Conservation (phyloP, 306 rosid species). For the apple (Malus domestica) region DNA sequence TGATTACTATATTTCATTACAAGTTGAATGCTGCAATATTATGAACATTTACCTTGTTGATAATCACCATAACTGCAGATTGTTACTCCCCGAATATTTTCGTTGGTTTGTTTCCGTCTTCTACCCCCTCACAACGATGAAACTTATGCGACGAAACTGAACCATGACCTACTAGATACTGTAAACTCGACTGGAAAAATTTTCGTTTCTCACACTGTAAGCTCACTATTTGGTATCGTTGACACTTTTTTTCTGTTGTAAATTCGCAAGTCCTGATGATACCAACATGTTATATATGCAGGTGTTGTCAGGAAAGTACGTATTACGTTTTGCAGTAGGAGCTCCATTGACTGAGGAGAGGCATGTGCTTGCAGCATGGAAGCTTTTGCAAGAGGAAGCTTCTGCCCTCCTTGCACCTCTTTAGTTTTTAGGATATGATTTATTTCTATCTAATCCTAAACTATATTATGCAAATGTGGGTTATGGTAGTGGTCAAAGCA, state of each 20-base stretch:
- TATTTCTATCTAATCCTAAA: background rate
- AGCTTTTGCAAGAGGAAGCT: slow-evolving; percentile 64
- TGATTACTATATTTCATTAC: background rate
- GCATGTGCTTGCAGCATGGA: slow-evolving; percentile 73
- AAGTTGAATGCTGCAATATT: background rate
- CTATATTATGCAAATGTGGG: no score
- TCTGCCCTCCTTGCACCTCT: slow-evolving; percentile 41
- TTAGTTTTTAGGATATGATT: background rate
- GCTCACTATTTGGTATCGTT: slow-evolving; percentile 11
- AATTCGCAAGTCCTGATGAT: background rate
- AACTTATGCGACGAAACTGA: slow-evolving; percentile 50
- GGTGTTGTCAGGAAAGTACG: slow-evolving; percentile 70
- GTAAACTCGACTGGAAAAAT: slow-evolving; percentile 69
- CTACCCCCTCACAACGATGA: slow-evolving; percentile 41
- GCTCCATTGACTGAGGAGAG: slow-evolving; percentile 87
- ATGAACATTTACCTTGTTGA: background rate
- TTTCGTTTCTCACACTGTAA: slow-evolving; percentile 84
- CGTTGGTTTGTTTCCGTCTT: slow-evolving; percentile 82
- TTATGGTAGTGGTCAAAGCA: no score
- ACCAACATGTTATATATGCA: slow-evolving; percentile 17
- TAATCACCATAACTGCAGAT: slow-evolving; percentile 33
- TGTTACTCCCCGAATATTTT: slow-evolving; percentile 58
- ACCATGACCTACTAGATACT: slow-evolving; percentile 46
- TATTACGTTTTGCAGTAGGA: slow-evolving; percentile 78
- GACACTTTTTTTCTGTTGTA: background rate